Evolutionary conservation across 2,329 filamentous ascomycete genomes (phyloP).

Genomic region (Colletotrichum lupini): DNA sequence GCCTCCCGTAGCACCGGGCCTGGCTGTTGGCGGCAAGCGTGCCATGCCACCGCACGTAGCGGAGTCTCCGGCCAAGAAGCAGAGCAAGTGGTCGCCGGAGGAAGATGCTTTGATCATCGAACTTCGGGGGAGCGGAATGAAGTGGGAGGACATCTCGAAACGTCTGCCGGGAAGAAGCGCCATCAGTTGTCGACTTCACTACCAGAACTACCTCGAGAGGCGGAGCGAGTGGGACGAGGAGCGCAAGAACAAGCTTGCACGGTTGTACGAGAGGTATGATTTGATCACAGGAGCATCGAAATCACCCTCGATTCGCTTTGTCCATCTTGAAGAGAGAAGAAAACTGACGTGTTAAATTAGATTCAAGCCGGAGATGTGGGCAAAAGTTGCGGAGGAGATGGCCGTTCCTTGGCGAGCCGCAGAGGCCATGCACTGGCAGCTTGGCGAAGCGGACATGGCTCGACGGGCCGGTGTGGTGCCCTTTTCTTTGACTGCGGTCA

Average conservation of each 20-base stretch:
- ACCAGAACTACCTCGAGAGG: conserved; percentile 96
- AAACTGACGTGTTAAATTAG: conserved; percentile 56
- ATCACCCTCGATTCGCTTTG: neutral
- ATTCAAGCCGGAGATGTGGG: conserved; percentile 98
- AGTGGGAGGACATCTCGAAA: conserved; percentile 98
- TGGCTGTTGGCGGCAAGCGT: conserved; percentile 54
- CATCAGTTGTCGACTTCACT: conserved; percentile 93
- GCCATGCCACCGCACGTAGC: conserved; percentile 64
- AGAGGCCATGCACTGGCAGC: conserved; percentile 98
- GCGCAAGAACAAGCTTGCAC: conserved; percentile 94
- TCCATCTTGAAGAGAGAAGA: neutral
- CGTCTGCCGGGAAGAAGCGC: conserved; percentile 88
- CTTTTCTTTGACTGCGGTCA: conserved; percentile 75
- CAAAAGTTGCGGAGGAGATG: conserved; percentile 95
- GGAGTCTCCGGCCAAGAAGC: conserved; percentile 86
- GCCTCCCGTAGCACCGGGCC: conserved; percentile 45
- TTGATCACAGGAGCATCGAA: neutral
- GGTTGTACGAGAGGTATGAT: conserved; percentile 92
- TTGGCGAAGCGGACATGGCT: conserved; percentile 95
- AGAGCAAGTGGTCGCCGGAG: conserved; percentile 95
- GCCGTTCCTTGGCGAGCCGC: conserved; percentile 93
- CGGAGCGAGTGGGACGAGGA: conserved; percentile 97
- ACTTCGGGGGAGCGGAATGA: conserved; percentile 90
- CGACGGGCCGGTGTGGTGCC: conserved; percentile 86
- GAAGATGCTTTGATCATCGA: conserved; percentile 96